A percentile compares a stretch with the other conserved stretches of the same genome.
Conservation (phyloP, 345 rosid species). For the Eucalyptus lansdowneana region DNA sequence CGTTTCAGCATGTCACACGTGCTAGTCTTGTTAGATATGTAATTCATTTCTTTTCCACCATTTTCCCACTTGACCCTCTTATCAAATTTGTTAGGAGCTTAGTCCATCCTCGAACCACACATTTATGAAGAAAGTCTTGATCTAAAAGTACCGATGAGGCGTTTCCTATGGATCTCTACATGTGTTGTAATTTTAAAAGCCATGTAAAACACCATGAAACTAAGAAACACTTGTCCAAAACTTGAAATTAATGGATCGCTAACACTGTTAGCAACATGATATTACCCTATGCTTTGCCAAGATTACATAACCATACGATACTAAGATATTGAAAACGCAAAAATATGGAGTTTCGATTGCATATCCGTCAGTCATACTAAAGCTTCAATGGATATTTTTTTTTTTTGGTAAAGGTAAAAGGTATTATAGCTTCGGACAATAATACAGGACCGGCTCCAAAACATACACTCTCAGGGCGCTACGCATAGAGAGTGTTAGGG, state of each 20-base stretch:
- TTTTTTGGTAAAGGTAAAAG: too few species aligned
- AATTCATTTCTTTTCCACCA: not conserved
- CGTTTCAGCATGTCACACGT: not conserved
- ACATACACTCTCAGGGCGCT: too few species aligned
- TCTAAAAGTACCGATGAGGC: not conserved
- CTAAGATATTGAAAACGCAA: not conserved
- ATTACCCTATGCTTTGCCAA: not conserved
- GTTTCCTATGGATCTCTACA: not conserved
- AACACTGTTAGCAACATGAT: not conserved
- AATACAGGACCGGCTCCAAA: too few species aligned
- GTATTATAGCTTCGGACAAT: too few species aligned
- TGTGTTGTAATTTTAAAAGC: not conserved
- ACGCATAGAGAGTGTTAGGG: too few species aligned
- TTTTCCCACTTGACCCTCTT: not conserved
- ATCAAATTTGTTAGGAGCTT: not conserved
- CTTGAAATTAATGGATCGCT: not conserved
- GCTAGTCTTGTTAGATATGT: not conserved
- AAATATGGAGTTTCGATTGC: not conserved
- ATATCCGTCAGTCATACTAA: rapidly evolving
- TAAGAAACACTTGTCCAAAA: not conserved
- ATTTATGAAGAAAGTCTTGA: not conserved
- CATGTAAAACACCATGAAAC: not conserved
- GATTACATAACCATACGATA: not conserved
- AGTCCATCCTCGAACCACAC: not conserved
- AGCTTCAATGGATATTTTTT: not conserved